phyloP scores from a whole-genome alignment of 768 basidiomycete genomes.

The Lactarius akahatsu region DNA sequence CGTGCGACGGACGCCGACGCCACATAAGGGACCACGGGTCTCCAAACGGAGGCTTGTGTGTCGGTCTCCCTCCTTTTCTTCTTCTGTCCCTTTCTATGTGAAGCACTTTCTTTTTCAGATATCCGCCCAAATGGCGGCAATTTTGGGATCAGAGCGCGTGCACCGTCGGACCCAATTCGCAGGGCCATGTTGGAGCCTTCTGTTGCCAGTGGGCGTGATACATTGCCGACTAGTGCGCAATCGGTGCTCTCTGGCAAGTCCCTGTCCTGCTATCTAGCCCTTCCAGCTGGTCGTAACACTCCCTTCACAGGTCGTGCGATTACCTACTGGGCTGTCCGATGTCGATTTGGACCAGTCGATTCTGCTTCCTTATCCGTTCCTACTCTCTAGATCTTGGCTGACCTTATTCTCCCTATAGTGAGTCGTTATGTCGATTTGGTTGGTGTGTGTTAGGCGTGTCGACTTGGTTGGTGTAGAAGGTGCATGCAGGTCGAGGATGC shows the following conservation, averaged over 20 bases:
- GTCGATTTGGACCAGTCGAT: neutral
- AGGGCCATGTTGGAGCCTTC: no score
- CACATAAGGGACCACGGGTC: slow-evolving; percentile 9
- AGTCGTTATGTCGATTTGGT: neutral
- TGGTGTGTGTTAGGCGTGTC: neutral
- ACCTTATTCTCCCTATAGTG: neutral
- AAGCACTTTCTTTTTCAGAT: slow-evolving; percentile 15
- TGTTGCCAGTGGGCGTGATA: no score
- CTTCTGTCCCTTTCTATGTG: neutral
- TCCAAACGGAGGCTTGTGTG: slow-evolving; percentile 11
- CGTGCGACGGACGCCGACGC: slow-evolving; percentile 11
- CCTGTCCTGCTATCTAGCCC: no score
- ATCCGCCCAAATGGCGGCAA: neutral
- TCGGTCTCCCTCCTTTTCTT: neutral
- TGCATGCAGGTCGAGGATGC: slow-evolving; percentile 14
- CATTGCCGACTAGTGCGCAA: no score
- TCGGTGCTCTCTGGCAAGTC: no score
- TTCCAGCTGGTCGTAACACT: no score
- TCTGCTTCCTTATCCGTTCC: neutral
- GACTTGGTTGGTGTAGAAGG: neutral
- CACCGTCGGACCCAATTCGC: no score
- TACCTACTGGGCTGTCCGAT: neutral
- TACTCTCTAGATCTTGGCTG: neutral
- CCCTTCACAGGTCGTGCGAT: neutral
- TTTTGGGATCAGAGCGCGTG: neutral